Percentiles rank a stretch among this genome's conserved stretches.
Conservation (phyloP, 192 early-diverging fungal species). For the Backusella tarrabulga region DNA sequence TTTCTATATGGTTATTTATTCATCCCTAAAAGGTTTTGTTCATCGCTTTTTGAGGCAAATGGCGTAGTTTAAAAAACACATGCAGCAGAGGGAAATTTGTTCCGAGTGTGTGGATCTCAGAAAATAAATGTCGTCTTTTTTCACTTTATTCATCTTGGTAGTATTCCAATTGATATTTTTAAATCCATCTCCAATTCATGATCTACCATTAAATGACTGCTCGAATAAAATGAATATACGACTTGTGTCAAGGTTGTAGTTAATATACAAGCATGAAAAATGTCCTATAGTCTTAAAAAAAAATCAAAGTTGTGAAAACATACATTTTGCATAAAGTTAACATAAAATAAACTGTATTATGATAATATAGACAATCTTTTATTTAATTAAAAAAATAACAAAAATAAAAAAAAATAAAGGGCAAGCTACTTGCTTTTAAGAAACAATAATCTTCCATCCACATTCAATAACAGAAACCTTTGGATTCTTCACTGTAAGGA, state of each 20-base stretch:
- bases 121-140: neutral
- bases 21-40: neutral
- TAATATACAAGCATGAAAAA: too few species aligned
- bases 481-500: constrained; percentile 16
- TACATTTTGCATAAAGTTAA: too few species aligned
- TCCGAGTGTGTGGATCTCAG: neutral
- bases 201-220: too few species aligned
- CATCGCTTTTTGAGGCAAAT: neutral
- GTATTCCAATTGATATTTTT: too few species aligned
- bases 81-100: neutral
- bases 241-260: too few species aligned
- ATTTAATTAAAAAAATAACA: neutral
- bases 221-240: too few species aligned
- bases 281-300: too few species aligned
- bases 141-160: too few species aligned
- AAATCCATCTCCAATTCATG: too few species aligned
- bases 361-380: neutral
- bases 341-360: too few species aligned
- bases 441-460: constrained; percentile 17
- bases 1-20: neutral
- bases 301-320: too few species aligned
- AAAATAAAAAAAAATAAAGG: neutral
- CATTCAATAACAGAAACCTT: constrained; percentile 14
- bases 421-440: neutral
- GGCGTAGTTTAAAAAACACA: neutral